Conservation (phyloP, 2,329 filamentous ascomycete species). For the Colletotrichum higginsianum region DNA sequence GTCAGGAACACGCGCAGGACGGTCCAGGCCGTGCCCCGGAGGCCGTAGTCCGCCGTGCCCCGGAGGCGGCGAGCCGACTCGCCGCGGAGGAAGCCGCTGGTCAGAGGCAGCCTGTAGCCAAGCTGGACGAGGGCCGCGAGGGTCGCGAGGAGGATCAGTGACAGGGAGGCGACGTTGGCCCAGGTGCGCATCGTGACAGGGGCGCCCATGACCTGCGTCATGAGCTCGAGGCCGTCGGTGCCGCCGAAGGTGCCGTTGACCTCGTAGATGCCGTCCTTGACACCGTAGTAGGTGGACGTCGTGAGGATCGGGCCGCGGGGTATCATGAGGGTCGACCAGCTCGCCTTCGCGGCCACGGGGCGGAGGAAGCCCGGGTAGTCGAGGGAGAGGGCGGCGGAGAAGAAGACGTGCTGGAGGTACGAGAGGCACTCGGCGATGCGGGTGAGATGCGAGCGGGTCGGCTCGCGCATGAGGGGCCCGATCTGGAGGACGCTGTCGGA, state of each 20-base stretch:
- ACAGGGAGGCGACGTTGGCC: conserved; percentile 78
- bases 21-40: conserved; percentile 55
- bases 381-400: conserved; percentile 78
- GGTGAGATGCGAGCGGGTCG: background rate
- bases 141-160: conserved; percentile 57
- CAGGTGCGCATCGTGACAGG: conserved; percentile 73
- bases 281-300: conserved; percentile 46
- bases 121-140: background rate
- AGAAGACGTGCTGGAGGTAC: conserved; percentile 82
- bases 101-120: background rate
- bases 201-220: conserved; percentile 79
- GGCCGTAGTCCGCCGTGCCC: conserved; percentile 45
- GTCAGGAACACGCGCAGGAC: conserved; percentile 80
- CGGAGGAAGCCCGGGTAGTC: conserved; percentile 82
- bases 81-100: background rate
- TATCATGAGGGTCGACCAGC: conserved; percentile 80
- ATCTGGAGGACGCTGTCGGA: background rate
- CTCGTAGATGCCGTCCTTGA: conserved; percentile 72
- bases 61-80: background rate
- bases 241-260: conserved; percentile 74
- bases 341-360: conserved; percentile 75
- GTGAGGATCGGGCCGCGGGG: conserved; percentile 46
- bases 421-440: conserved; percentile 60
- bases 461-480: background rate
- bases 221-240: conserved; percentile 71